Percentiles rank a stretch among this genome's conserved stretches.
Conservation (phyloP, 2,329 filamentous ascomycete species). For the Stagonosporopsis tanaceti region DNA sequence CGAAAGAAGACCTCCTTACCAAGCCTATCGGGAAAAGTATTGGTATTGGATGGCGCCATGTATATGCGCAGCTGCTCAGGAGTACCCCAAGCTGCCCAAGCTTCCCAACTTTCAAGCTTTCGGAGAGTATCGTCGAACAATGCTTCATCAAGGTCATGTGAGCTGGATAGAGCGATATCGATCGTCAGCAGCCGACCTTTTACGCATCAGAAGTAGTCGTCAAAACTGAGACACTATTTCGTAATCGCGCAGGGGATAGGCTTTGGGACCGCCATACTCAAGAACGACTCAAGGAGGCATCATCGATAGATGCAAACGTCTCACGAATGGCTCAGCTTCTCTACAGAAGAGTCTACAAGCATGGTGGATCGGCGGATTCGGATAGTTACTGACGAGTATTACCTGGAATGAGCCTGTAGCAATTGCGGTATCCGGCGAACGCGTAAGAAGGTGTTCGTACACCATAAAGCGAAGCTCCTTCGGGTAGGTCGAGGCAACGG, state of each 20-base stretch:
- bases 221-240: background rate
- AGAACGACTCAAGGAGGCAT: background rate
- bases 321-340: background rate
- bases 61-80: background rate
- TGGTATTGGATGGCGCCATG: background rate
- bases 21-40: background rate
- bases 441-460: background rate
- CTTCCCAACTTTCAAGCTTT: too few relatives aligned
- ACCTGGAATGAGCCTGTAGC: background rate
- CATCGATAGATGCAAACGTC: background rate
- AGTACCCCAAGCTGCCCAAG: too few relatives aligned
- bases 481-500: slow-evolving; percentile 15
- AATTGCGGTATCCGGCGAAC: too few relatives aligned
- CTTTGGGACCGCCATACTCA: too few relatives aligned
- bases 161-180: background rate
- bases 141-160: background rate
- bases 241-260: too few relatives aligned
- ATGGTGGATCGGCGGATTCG: background rate
- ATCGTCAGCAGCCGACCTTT: background rate
- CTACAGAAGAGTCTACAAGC: background rate
- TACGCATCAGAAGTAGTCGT: background rate
- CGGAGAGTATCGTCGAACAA: too few relatives aligned
- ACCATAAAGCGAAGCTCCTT: slow-evolving; percentile 15
- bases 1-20: too few relatives aligned
- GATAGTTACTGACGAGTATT: background rate